phyloP scores from a whole-genome alignment of 805 yeast genomes.

The Wickerhamiella parazyma region DNA sequence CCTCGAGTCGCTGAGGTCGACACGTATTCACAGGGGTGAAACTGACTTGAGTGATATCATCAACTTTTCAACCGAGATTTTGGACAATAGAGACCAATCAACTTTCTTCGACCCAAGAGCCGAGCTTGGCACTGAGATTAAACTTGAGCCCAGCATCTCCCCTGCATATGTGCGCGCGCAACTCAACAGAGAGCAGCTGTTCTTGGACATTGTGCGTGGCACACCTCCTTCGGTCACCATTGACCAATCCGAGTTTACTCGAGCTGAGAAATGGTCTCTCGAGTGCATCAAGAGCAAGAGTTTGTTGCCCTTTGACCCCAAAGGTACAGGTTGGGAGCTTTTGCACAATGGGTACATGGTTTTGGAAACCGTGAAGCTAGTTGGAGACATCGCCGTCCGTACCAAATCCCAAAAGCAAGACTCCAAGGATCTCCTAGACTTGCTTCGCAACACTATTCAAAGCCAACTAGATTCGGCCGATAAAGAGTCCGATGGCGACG shows the following conservation, averaged over 20 bases:
- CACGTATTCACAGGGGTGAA: slow-evolving; percentile 15
- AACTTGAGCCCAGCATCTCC: slow-evolving; percentile 12
- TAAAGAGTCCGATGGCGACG: neutral
- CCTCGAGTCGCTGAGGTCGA: slow-evolving; percentile 21
- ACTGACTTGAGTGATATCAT: slow-evolving; percentile 10
- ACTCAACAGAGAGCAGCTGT: slow-evolving; percentile 12
- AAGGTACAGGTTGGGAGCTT: slow-evolving; percentile 18
- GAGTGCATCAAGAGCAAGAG: neutral
- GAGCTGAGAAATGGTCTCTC: slow-evolving; percentile 29
- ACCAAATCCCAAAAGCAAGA: neutral
- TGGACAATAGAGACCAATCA: slow-evolving; percentile 49
- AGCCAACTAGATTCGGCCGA: neutral
- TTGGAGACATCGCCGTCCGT: slow-evolving; percentile 1
- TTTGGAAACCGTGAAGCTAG: slow-evolving; percentile 20
- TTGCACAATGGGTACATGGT: slow-evolving; percentile 20
- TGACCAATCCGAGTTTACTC: slow-evolving; percentile 20
- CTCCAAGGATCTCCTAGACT: neutral
- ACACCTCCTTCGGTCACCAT: neutral
- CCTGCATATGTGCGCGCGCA: slow-evolving; percentile 10
- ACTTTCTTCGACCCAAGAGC: slow-evolving; percentile 27
- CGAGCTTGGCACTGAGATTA: neutral
- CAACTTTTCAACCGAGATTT: slow-evolving; percentile 10
- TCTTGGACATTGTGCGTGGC: slow-evolving; percentile 6
- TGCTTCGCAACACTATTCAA: neutral
- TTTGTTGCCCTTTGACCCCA: neutral